These are phyloP conservation scores for Diplodia corticola DNA, from an alignment of 2,329 filamentous ascomycete species.

Conservation along the genomic window DNA sequence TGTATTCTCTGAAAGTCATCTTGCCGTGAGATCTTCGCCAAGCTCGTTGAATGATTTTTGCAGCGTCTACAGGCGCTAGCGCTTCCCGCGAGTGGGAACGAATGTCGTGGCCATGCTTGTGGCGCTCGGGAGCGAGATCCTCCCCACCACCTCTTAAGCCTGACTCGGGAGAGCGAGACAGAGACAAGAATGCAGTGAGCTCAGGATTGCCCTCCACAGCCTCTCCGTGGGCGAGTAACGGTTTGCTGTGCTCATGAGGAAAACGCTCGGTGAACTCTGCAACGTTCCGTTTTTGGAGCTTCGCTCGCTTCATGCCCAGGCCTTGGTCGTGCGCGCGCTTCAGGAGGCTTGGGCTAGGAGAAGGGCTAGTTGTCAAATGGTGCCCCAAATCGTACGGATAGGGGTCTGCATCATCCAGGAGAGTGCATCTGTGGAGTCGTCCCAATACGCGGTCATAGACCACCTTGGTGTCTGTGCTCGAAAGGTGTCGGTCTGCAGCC, in stretches of 20 bases:
- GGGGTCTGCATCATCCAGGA: conserved; percentile 32
- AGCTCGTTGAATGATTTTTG: conserved; percentile 38
- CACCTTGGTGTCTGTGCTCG: conserved; percentile 32
- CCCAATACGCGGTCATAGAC: conserved; percentile 49
- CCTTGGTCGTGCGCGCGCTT: conserved; percentile 10
- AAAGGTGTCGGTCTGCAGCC: conserved; percentile 58
- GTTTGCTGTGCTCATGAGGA: neutral
- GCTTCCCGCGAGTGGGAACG: conserved; percentile 25
- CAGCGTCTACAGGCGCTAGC: conserved; percentile 29
- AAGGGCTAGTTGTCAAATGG: neutral
- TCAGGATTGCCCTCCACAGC: neutral
- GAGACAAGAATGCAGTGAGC: neutral
- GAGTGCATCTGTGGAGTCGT: conserved; percentile 41
- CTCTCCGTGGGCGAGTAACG: neutral
- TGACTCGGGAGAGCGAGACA: neutral
- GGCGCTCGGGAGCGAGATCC: neutral
- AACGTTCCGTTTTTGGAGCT: conserved; percentile 8
- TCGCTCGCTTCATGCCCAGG: neutral
- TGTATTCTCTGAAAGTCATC: conserved; percentile 39
- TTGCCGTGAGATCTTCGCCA: conserved; percentile 36
- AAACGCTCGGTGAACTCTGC: neutral
- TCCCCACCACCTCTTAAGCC: neutral
- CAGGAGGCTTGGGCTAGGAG: conserved; percentile 3
- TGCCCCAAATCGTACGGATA: conserved; percentile 3
- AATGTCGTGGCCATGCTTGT: conserved; percentile 22